Evolutionary conservation across 2,329 filamentous ascomycete species (phyloP).

Genomic region (Davidsoniella eucalypti): DNA sequence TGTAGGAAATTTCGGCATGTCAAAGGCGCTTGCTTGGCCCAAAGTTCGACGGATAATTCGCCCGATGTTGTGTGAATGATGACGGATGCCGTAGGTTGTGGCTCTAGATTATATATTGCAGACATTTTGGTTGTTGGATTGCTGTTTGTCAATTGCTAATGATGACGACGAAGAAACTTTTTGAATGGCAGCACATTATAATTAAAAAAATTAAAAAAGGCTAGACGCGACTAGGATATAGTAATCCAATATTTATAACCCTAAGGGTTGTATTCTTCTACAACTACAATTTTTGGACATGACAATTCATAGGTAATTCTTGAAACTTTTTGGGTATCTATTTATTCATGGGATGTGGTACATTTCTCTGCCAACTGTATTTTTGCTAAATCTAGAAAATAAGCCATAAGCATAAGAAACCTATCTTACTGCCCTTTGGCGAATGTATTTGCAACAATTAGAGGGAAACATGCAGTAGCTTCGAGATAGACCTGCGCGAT

Average conservation of each 20-base stretch:
- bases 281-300: background rate
- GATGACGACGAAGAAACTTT: background rate
- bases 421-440: constrained; percentile 32
- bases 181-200: too few species aligned
- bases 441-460: constrained; percentile 52
- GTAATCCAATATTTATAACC: background rate
- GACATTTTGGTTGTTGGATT: constrained; percentile 43
- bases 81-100: constrained; percentile 81
- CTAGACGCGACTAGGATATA: background rate
- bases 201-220: background rate
- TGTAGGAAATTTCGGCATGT: constrained; percentile 93
- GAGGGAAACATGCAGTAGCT: constrained; percentile 47
- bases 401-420: background rate
- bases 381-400: background rate
- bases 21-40: constrained; percentile 83
- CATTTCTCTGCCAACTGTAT: background rate
- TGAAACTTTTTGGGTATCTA: background rate
- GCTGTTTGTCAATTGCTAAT: background rate
- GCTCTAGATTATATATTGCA: constrained; percentile 76
- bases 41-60: constrained; percentile 81
- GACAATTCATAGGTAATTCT: background rate
- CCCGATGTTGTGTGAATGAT: constrained; percentile 81
- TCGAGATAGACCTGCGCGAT: constrained; percentile 41
- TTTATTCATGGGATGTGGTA: background rate
- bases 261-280: background rate